Evolutionary conservation across 176 grass and related monocot species (phyloP), one percentile per base, ranked within the genome.

Genomic region (Lolium multiflorum): DNA sequence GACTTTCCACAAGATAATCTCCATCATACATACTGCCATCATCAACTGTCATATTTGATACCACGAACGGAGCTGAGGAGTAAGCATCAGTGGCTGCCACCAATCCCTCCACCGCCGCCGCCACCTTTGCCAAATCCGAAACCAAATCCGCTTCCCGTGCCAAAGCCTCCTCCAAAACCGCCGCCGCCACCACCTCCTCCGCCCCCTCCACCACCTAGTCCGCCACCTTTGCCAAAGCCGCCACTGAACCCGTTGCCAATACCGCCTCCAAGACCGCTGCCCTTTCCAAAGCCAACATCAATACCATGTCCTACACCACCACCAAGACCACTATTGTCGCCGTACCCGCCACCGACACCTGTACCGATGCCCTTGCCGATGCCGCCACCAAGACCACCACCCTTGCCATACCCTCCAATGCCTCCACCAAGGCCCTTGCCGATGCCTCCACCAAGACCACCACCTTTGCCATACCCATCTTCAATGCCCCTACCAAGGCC

Each of bases 351-450:
- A 2, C 71, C 82, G 0, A 38, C 0, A 3, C 89, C 89, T 1
- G 65, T 31, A 18, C 87, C 87, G 16, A 50, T 18, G 20, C 68
- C 68, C 9, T 47, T 12, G 3, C 84, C 76, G 2, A 73, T 73
- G 8, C 83, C 83, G 8, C 41, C 43, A 0, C 83, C 50, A n/a
- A 84, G 21, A 9, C 39, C 72, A 0, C 82, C 87, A 0, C 87
- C 81, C 1, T 64, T 77, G 0, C 74, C 85, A 1, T n/a, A 24
- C 0, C 78, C 87, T 1, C 74, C 74, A 0, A 84, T 50, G 0
- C 88, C 84, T 21, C 77, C 4, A 9, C 89, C 83, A 0, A 87
- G 79, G 4, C 88, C 91, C 0, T 80, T 75, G 0, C 85, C 88
- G 2, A 84, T 43, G 0, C 90, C 82, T 0, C 82, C 82, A 9